A percentile compares a stretch with the other conserved stretches of the same genome.
phyloP scores from a whole-genome alignment of 2,329 filamentous ascomycete genomes.

The Claviceps humidiphila region DNA sequence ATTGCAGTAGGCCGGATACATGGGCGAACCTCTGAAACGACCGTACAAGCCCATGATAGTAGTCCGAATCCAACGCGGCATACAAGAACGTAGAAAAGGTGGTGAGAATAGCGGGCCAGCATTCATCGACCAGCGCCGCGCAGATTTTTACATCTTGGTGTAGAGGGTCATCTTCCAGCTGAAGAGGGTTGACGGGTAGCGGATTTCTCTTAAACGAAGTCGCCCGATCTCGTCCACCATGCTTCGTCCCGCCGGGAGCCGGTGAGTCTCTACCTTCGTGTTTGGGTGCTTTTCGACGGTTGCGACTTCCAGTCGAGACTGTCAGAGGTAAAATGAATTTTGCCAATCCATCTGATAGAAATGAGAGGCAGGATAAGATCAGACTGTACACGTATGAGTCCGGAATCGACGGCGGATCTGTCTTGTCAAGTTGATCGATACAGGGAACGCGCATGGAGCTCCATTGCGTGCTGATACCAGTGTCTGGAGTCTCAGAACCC shows the following conservation, averaged over 20 bases:
- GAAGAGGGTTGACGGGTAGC: constrained; percentile 72
- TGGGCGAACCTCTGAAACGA: constrained; percentile 94
- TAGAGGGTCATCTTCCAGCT: constrained; percentile 58
- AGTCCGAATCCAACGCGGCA: constrained; percentile 80
- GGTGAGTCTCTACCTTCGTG: constrained; percentile 32
- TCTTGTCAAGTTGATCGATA: constrained; percentile 89
- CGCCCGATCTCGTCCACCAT: constrained; percentile 39
- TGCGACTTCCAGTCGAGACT: constrained; percentile 55
- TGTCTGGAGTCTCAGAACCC: constrained; percentile 50
- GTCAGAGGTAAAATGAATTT: constrained; percentile 89
- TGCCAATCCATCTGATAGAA: constrained; percentile 79
- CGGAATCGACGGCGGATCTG: constrained; percentile 66
- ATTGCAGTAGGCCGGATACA: constrained; percentile 75
- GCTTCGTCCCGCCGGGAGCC: constrained; percentile 17
- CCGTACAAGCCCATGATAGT: constrained; percentile 82
- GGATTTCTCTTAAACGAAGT: constrained; percentile 61
- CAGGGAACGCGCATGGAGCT: constrained; percentile 77
- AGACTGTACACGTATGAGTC: constrained; percentile 92
- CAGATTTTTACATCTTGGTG: constrained; percentile 60
- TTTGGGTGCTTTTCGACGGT: constrained; percentile 35
- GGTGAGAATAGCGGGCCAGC: constrained; percentile 90
- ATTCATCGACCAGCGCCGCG: constrained; percentile 73
- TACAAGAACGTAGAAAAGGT: constrained; percentile 94
- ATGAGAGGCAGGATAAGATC: constrained; percentile 77
- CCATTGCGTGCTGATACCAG: constrained; percentile 82